Evolutionary conservation across 2,329 filamentous ascomycete genomes (phyloP).

Genomic region (Cordyceps cicadae): DNA sequence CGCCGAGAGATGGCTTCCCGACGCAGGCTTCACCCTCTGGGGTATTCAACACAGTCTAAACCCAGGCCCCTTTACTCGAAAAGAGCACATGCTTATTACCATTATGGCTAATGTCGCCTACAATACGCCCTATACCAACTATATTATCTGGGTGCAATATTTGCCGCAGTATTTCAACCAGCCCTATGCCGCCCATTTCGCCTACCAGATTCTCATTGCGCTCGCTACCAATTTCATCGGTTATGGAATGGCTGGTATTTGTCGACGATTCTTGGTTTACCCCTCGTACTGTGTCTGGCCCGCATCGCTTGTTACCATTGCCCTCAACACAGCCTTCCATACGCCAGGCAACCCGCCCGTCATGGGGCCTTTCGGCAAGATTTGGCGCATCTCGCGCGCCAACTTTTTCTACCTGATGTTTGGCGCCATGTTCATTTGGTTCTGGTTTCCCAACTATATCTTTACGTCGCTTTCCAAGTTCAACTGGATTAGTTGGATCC

Average conservation of each 20-base stretch:
- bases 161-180: constrained; percentile 48
- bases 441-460: constrained; percentile 50
- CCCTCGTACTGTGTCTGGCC: constrained; percentile 52
- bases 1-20: constrained; percentile 42
- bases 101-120: constrained; percentile 55
- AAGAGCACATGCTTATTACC: constrained; percentile 54
- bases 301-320: constrained; percentile 45
- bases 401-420: constrained; percentile 45
- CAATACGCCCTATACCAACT: constrained; percentile 45
- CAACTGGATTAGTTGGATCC: constrained; percentile 51
- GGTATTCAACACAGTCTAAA: constrained; percentile 42
- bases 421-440: constrained; percentile 47
- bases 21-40: constrained; percentile 38
- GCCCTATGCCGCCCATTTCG: constrained; percentile 41
- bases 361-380: constrained; percentile 33
- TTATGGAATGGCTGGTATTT: constrained; percentile 50
- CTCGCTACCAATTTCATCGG: constrained; percentile 50
- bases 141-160: constrained; percentile 47
- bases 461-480: constrained; percentile 45
- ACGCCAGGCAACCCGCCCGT: constrained; percentile 32
- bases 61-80: constrained; percentile 49
- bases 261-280: constrained; percentile 46
- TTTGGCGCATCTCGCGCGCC: constrained; percentile 40
- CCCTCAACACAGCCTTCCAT: constrained; percentile 46
- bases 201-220: constrained; percentile 47